Base-by-base conservation (phyloP, 257 asterid genomes). In the Buddleja alternifolia region DNA sequence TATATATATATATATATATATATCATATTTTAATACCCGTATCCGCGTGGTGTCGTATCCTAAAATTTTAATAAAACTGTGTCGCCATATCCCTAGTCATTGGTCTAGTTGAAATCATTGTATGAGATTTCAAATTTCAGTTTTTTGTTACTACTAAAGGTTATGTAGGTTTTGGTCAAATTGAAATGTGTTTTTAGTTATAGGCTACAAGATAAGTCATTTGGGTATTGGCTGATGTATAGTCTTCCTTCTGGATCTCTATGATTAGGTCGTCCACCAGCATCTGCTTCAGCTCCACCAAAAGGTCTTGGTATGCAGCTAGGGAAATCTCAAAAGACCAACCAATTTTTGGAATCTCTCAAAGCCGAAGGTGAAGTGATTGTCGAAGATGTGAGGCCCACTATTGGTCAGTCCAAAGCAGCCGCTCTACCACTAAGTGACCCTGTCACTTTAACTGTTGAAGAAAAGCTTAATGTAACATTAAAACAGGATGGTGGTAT, bases 291-390 rank as follows among this genome's bases (percentile, higher is more conserved):
- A 37, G 97, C 92, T 77, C 96, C 97, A 71, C 85, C 89, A 29
- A 92, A 92, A 78, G 95, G 93, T 63, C 86, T 78, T 75, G 97
- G 96, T 64, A 89, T 92, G 95, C 75, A 92, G 84, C 87, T 92
- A 60, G 97, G 97, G 12, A 92, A 92, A 83, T 72, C 90, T 52
- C 93, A 85, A 68, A 89, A 66, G 83, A 77, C 96, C 58, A 88
- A 87, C 79, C 97, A 92, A 69, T 87, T 92, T 75, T 78, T 92
- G 86, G 97, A 92, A 72, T 87, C 97, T 68, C 84, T 92, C 45
- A 92, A 85, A 80, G 95, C 95, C 68, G 97, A 92, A 73, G 97
- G 96, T 74, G 96, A 89, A 79, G 82, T 78, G 66, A 87, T 92
- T 78, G 92, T 84, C 10, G 96, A 86, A 82, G 95, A 89, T 76